Evolutionary conservation across 192 early-diverging fungal genomes (phyloP).

Genomic region (Obelidium mucronatum): DNA sequence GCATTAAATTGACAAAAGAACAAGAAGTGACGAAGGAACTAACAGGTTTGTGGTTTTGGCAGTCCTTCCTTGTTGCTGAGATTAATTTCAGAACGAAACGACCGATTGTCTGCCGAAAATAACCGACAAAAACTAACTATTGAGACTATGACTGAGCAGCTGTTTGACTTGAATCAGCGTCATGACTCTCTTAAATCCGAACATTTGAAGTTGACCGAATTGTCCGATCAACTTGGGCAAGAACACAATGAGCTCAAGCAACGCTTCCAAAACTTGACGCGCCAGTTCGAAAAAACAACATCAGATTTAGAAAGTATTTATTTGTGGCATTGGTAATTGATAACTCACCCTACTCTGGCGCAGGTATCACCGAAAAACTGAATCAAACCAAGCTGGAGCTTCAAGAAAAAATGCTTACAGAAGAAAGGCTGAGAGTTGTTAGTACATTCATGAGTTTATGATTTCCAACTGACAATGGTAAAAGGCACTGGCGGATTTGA

Average conservation of each 20-base stretch:
- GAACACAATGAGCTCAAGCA: neutral
- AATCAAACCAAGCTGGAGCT: neutral
- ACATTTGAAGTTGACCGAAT: neutral
- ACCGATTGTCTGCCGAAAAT: constrained; percentile 4
- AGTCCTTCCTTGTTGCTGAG: too few relatives aligned
- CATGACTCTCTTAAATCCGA: neutral
- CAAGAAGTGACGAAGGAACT: constrained; percentile 21
- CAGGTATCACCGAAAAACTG: neutral
- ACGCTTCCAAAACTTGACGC: neutral
- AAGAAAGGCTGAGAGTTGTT: neutral
- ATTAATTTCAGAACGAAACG: constrained; percentile 4
- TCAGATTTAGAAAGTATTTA: neutral
- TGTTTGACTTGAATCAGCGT: constrained; percentile 11
- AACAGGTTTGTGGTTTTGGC: neutral
- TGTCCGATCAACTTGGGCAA: neutral
- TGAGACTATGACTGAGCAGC: constrained; percentile 9
- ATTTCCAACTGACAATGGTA: neutral
- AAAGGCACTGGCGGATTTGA: neutral
- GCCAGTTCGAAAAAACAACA: neutral
- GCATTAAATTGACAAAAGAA: constrained; percentile 17
- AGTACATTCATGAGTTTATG: too few relatives aligned
- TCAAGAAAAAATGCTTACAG: neutral
- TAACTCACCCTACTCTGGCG: neutral
- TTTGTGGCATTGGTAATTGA: neutral
- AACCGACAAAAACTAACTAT: constrained; percentile 5